These are phyloP conservation scores for Hondaea fermentalgiana DNA, from an alignment of 108 stramenopile species.

Conservation along the genomic window DNA sequence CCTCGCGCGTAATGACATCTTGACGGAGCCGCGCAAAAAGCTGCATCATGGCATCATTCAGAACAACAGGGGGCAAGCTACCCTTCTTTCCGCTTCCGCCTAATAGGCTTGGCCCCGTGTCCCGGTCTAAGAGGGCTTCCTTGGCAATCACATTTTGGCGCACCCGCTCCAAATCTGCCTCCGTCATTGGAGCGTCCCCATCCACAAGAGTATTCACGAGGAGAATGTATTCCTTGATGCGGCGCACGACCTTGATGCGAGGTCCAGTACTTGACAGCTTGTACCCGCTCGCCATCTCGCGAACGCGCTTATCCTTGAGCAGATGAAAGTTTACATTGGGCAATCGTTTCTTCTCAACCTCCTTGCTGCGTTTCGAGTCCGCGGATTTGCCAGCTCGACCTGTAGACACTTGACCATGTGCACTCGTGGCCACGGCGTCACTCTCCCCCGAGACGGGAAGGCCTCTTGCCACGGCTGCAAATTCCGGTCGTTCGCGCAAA, in stretches of 20 bases:
- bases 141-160: not conserved
- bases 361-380: not conserved
- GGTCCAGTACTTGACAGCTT: not conserved
- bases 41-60: not conserved
- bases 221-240: not conserved
- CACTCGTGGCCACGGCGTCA: not conserved
- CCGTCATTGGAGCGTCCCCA: not conserved
- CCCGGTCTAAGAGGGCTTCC: not conserved
- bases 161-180: not conserved
- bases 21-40: not conserved
- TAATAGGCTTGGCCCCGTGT: not conserved
- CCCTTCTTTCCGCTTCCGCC: not conserved
- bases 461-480: not conserved
- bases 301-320: not conserved
- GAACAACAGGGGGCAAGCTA: not conserved
- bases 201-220: not conserved
- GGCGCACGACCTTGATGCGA: not conserved
- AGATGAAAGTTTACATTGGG: not conserved
- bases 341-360: not conserved
- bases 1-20: not conserved
- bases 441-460: not conserved
- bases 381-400: not conserved
- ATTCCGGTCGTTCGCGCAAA: not conserved
- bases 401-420: not conserved
- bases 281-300: not conserved